These are phyloP conservation scores for Raffaelea ambrosiae DNA, from an alignment of 2,329 filamentous ascomycete genomes.

Conservation along the genomic window DNA sequence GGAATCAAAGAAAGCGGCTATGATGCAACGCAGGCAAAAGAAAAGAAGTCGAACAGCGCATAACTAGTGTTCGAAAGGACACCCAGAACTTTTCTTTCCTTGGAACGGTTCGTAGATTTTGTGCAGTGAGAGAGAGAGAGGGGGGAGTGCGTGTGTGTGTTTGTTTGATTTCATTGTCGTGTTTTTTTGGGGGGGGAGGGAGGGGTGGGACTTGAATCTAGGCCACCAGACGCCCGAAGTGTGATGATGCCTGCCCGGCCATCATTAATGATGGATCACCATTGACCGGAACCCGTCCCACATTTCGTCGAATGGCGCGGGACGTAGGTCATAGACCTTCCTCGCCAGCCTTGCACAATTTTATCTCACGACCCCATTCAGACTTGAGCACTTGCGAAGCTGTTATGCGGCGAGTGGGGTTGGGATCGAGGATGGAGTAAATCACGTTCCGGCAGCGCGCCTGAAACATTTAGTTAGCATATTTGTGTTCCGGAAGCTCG, in stretches of 20 bases:
- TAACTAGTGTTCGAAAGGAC: too few species aligned
- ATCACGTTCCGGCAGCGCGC: slow-evolving; percentile 97
- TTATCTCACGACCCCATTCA: slow-evolving; percentile 97
- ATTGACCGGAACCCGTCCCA: not conserved
- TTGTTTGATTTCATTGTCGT: not conserved
- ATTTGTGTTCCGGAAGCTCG: slow-evolving; percentile 6
- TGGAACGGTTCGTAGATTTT: not conserved
- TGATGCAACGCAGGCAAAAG: too few species aligned
- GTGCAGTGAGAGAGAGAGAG: too few species aligned
- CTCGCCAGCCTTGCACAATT: slow-evolving; percentile 91
- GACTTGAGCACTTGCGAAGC: slow-evolving; percentile 96
- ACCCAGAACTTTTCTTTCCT: too few species aligned
- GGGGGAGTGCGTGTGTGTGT: not conserved
- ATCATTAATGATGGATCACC: too few species aligned
- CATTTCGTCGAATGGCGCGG: not conserved
- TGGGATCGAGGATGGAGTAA: slow-evolving; percentile 95
- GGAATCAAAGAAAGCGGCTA: too few species aligned
- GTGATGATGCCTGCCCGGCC: too few species aligned
- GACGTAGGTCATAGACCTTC: slow-evolving; percentile 64
- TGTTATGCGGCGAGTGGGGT: slow-evolving; percentile 83
- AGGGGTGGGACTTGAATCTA: not conserved
- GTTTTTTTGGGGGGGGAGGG: too few species aligned
- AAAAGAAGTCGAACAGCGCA: too few species aligned
- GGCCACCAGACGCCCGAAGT: not conserved
- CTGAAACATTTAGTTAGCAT: slow-evolving; percentile 35